A percentile compares a stretch with the other conserved stretches of the same genome.
Conservation (phyloP, 2,329 filamentous ascomycete genomes). For the Diaporthe citrichinensis region DNA sequence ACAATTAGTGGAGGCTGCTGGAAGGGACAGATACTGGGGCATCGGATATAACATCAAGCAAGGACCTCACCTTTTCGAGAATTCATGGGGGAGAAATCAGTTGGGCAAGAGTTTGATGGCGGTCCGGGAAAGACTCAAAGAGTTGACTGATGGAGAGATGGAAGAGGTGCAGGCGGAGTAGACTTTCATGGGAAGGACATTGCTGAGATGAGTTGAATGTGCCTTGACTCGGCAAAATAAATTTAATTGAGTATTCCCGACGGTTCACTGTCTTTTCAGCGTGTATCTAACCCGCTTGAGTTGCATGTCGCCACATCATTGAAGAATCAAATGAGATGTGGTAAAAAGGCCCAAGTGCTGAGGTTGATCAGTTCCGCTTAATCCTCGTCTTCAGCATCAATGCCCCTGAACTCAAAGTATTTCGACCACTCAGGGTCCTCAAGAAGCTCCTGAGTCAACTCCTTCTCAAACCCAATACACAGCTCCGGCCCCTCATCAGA, state of each 20-base stretch:
- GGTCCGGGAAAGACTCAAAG: not conserved
- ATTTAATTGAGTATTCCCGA: not conserved
- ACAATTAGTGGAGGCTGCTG: not conserved
- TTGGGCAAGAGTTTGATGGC: conserved; percentile 13
- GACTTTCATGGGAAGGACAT: not conserved
- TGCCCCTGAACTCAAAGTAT: conserved; percentile 56
- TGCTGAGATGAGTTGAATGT: not conserved
- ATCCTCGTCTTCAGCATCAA: conserved; percentile 43
- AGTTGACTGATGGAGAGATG: not conserved
- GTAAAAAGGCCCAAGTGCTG: not conserved
- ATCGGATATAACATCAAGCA: conserved; percentile 1
- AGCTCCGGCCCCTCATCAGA: conserved; percentile 55
- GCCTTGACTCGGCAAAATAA: not conserved
- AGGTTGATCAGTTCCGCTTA: not conserved
- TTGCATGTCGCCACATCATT: no score
- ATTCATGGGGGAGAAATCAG: not conserved
- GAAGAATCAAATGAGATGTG: no score
- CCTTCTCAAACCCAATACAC: conserved; percentile 52
- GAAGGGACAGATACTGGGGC: not conserved
- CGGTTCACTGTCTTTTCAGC: not conserved
- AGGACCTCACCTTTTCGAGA: not conserved
- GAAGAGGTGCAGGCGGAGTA: not conserved
- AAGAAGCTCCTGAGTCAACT: conserved; percentile 49
- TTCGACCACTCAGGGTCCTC: conserved; percentile 52
- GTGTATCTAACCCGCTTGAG: not conserved